phyloP scores from a whole-genome alignment of 2,329 filamentous ascomycete genomes.

The Fusarium sterilihyphosum region DNA sequence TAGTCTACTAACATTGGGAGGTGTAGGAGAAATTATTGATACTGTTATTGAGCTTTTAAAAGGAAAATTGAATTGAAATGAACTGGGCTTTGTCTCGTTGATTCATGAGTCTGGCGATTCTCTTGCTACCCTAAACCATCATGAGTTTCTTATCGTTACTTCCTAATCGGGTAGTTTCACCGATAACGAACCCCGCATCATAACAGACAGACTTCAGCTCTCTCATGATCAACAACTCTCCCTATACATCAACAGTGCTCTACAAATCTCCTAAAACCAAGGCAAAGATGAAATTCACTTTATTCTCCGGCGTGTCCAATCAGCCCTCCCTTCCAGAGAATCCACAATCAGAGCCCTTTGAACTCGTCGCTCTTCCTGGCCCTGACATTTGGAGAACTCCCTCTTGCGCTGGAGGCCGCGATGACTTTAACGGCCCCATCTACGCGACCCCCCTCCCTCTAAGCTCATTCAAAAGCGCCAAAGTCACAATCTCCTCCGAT shows the following conservation, averaged over 20 bases:
- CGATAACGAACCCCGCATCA: neutral
- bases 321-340: neutral
- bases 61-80: rapidly evolving
- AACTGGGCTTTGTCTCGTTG: rapidly evolving
- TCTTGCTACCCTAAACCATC: rapidly evolving
- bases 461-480: neutral
- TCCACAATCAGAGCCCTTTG: neutral
- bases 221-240: rapidly evolving
- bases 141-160: rapidly evolving
- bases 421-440: neutral
- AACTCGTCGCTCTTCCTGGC: neutral
- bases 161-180: neutral
- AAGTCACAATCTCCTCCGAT: neutral
- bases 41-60: no score
- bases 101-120: no score
- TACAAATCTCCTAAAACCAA: neutral
- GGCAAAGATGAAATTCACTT: neutral
- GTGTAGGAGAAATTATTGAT: no score
- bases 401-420: neutral
- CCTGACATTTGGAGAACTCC: constrained; percentile 11
- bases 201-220: rapidly evolving
- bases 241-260: neutral
- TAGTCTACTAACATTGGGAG: rapidly evolving
- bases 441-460: neutral
- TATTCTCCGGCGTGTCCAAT: neutral